Base-by-base conservation (phyloP, 1,139 yeast species). In the Zhuliangozyma blackwelliae region DNA sequence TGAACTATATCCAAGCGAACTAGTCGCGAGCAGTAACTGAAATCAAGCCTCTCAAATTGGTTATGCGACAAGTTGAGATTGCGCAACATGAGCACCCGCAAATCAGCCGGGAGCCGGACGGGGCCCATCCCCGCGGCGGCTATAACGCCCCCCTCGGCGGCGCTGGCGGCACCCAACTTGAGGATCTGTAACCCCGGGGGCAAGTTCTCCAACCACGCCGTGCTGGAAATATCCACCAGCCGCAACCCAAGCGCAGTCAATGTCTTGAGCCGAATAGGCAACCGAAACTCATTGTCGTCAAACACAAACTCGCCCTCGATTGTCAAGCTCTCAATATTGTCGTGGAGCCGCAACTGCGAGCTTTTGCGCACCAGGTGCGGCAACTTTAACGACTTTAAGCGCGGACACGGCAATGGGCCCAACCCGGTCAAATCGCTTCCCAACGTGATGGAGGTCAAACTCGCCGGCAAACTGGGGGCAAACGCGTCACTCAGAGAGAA, bases 131-230 rank as follows among this genome's bases (percentile, higher is more conserved):
- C 23, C 7, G 10, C 23, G 3, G 7, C 23, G 3, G 3, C 10
- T 7, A 5, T 3, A 7, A 7, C 7, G 22, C 23, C 23, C 16
- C 4, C 16, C 23, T 22, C 9, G 7, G 9, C 23, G 7, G 10
- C 23, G 9, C 10, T 7, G 3, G 23, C 23, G 2, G 10, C 23
- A 9, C 23, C 23, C 23, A 22, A 22, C 23, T 6, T 7, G 7
- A 22, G 23, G 5, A 6, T 7, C 11, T 7, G 19, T 12, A 16
- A 16, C 36, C 10, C 25, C 10, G 16, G 29, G 13, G 39, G 39
- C 21, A 36, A 27, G 23, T 33, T n/a, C 13, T 28, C 33, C 25
- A 36, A 36, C 39, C 39, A 36, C n/a, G 26, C 25, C 12, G 33
- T 25, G 30, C 29, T 16, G 20, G 11, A 8, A n/a, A 36, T 33